Conservation (phyloP, 208 protist species). For the Trypanosoma cruzi region DNA sequence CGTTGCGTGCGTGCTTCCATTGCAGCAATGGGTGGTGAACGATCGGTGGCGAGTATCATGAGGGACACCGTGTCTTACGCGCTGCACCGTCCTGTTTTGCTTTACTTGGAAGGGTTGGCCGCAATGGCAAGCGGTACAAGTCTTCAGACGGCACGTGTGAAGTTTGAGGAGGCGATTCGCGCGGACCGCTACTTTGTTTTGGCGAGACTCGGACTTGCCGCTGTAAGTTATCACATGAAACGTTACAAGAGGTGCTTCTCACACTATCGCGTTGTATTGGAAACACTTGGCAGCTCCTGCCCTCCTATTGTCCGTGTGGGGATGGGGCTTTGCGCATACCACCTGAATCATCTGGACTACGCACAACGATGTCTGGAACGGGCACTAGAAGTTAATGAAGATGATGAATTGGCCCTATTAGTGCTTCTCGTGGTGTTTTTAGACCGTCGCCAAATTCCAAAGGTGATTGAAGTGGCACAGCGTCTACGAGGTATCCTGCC, state of each 20-base stretch:
- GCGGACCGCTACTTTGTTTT: constrained; percentile 57
- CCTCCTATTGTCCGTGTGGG: constrained; percentile 82
- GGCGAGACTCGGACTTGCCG: constrained; percentile 72
- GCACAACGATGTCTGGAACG: constrained; percentile 69
- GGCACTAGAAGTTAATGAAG: constrained; percentile 55
- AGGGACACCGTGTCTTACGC: constrained; percentile 15
- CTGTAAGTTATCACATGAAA: constrained; percentile 59
- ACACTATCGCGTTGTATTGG: constrained; percentile 72
- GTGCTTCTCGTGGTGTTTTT: constrained; percentile 75
- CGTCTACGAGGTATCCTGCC: constrained; percentile 58
- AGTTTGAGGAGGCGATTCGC: constrained; percentile 63
- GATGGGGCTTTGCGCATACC: constrained; percentile 83
- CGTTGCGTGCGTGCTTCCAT: constrained; percentile 74
- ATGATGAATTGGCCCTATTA: constrained; percentile 81
- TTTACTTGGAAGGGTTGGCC: constrained; percentile 78
- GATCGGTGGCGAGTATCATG: constrained; percentile 31
- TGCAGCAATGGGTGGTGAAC: constrained; percentile 76
- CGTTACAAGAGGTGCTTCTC: constrained; percentile 76
- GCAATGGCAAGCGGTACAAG: constrained; percentile 55
- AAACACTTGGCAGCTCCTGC: constrained; percentile 54
- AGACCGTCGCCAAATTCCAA: constrained; percentile 54
- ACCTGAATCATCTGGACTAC: constrained; percentile 43
- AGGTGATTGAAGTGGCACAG: constrained; percentile 55
- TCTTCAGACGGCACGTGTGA: constrained; percentile 53
- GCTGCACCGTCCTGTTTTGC: constrained; percentile 38